A percentile compares a stretch with the other conserved stretches of the same genome.
These are phyloP conservation scores for Boletus vinaceobasis DNA, from an alignment of 768 basidiomycete species.

Conservation along the genomic window DNA sequence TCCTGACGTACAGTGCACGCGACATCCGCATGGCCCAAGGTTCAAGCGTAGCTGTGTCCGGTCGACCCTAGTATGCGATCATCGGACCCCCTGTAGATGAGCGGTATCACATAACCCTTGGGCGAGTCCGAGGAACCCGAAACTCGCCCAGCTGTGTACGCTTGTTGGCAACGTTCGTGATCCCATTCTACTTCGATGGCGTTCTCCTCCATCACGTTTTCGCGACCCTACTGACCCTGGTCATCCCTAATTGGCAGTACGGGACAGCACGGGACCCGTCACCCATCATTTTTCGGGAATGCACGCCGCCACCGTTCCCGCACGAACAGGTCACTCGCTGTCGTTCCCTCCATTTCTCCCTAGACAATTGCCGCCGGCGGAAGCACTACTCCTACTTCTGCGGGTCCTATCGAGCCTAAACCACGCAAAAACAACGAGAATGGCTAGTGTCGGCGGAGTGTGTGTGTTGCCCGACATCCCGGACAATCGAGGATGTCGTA, in stretches of 20 bases:
- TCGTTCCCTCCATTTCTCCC: background rate
- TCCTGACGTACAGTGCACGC: conserved; percentile 1
- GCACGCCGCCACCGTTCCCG: background rate
- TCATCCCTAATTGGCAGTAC: background rate
- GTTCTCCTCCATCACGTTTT: too few relatives aligned
- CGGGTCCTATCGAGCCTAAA: conserved; percentile 6
- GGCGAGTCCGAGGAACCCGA: background rate
- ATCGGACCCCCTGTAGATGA: conserved; percentile 13
- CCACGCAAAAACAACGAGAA: background rate
- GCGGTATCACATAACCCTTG: too few relatives aligned
- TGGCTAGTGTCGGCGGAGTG: conserved; percentile 1
- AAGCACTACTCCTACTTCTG: background rate
- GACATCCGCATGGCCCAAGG: conserved; percentile 9
- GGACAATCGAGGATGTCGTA: conserved; percentile 7
- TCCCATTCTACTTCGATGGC: too few relatives aligned
- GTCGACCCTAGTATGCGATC: background rate
- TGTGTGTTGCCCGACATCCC: background rate
- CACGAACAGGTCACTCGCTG: background rate
- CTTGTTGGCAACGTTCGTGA: too few relatives aligned
- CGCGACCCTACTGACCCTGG: conserved; percentile 12
- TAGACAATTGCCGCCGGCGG: conserved; percentile 1
- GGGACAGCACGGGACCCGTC: conserved; percentile 1
- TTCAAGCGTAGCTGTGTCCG: background rate
- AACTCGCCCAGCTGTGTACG: background rate
- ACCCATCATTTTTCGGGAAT: background rate